Evolutionary conservation across 331 rosid species (phyloP).

Genomic region (Cucumis variabilis): DNA sequence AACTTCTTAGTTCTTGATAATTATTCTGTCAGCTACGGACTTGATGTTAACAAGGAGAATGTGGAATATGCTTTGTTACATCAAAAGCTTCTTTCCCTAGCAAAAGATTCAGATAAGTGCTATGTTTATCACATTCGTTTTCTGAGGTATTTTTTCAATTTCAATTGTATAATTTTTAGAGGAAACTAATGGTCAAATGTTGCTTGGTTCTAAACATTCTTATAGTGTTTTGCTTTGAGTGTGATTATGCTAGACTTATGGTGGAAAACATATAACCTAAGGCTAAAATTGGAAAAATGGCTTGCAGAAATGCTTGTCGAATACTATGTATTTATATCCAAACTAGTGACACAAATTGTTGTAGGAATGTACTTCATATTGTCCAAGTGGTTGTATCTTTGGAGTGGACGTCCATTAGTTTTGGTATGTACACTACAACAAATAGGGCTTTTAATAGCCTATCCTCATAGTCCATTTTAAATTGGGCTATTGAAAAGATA

Average conservation of each 20-base stretch:
- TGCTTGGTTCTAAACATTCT: slow-evolving; percentile 31
- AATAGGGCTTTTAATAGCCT: too few species aligned
- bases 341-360: too few species aligned
- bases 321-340: too few species aligned
- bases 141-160: slow-evolving; percentile 66
- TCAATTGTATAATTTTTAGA: not conserved
- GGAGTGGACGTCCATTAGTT: too few species aligned
- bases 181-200: not conserved
- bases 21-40: slow-evolving; percentile 77
- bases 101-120: slow-evolving; percentile 84
- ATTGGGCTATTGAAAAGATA: too few species aligned
- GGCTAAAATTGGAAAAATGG: slow-evolving; percentile 27
- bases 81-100: slow-evolving; percentile 79
- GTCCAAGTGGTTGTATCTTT: too few species aligned
- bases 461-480: too few species aligned
- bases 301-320: not conserved
- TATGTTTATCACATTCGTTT: slow-evolving; percentile 86
- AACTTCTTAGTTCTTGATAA: slow-evolving; percentile 6
- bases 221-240: slow-evolving; percentile 21
- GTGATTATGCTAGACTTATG: slow-evolving; percentile 22
- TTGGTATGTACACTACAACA: too few species aligned
- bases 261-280: slow-evolving; percentile 21
- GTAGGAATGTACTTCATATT: too few species aligned
- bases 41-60: slow-evolving; percentile 91
- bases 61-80: slow-evolving; percentile 94